Conservation (phyloP, 2,329 filamentous ascomycete species). For the Pezicula carpinea region DNA sequence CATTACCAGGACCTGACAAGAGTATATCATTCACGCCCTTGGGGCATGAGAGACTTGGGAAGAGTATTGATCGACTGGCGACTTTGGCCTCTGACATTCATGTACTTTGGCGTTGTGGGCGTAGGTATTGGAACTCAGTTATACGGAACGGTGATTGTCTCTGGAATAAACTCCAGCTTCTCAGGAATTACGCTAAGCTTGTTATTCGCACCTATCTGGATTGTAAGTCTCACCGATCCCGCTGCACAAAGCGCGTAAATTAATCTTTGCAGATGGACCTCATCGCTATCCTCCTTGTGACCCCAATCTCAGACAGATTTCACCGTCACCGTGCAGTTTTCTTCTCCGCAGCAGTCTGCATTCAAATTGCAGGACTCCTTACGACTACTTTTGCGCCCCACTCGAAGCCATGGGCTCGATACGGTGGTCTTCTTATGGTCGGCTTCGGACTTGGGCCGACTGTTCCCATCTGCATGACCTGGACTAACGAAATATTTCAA, state of each 20-base stretch:
- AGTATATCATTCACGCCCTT: conserved; percentile 72
- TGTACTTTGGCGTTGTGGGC: conserved; percentile 94
- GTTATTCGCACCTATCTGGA: conserved; percentile 88
- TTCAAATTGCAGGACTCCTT: conserved; percentile 80
- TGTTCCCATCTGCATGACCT: conserved; percentile 90
- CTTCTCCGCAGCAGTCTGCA: conserved; percentile 69
- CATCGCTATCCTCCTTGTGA: conserved; percentile 79
- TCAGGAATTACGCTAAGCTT: conserved; percentile 73
- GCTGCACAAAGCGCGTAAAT: background rate
- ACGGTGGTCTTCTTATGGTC: conserved; percentile 83
- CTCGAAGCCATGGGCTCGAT: conserved; percentile 72
- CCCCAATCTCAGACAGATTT: conserved; percentile 83
- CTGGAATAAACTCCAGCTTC: conserved; percentile 68
- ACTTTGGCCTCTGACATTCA: conserved; percentile 77
- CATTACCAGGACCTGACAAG: conserved; percentile 80
- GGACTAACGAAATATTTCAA: conserved; percentile 89
- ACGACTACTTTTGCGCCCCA: conserved; percentile 69
- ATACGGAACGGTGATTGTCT: conserved; percentile 84
- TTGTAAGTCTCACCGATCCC: conserved; percentile 48
- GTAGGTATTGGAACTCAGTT: conserved; percentile 87
- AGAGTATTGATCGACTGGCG: conserved; percentile 79
- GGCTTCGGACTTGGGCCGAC: conserved; percentile 88
- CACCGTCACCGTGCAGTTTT: conserved; percentile 74
- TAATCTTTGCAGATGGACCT: conserved; percentile 64
- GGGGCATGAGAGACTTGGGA: conserved; percentile 67